Conservation (phyloP, 768 basidiomycete genomes). For the Hericium erinaceus region DNA sequence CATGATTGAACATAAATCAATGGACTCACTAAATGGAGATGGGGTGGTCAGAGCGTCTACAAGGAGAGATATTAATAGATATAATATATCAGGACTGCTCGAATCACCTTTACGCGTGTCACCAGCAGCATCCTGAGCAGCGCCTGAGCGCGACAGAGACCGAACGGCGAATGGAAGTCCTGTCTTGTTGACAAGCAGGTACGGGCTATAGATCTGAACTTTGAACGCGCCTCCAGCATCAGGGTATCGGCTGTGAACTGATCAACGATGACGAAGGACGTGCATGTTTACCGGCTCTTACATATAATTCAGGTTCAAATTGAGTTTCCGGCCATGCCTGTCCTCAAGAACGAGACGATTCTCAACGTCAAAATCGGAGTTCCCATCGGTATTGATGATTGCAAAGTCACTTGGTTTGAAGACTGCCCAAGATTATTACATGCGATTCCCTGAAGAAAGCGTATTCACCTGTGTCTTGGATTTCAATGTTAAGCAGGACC, state of each 20-base stretch:
- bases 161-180: slow-evolving; percentile 71
- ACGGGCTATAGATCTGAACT: slow-evolving; percentile 90
- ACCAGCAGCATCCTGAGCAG: slow-evolving; percentile 78
- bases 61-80: neutral
- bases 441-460: neutral
- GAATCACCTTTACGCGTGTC: slow-evolving; percentile 52
- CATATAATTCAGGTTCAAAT: slow-evolving; percentile 86
- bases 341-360: slow-evolving; percentile 65
- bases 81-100: neutral
- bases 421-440: slow-evolving; percentile 32
- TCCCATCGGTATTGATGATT: slow-evolving; percentile 91
- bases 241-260: slow-evolving; percentile 50
- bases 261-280: neutral
- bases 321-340: slow-evolving; percentile 61
- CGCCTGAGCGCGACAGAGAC: slow-evolving; percentile 52
- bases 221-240: slow-evolving; percentile 94
- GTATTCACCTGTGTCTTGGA: slow-evolving; percentile 79
- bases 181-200: slow-evolving; percentile 88
- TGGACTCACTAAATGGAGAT: slow-evolving; percentile 70
- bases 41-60: slow-evolving; percentile 38
- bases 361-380: slow-evolving; percentile 84
- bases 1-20: neutral
- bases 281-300: slow-evolving; percentile 29
- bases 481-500: slow-evolving; percentile 77
- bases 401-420: slow-evolving; percentile 94